phyloP scores from a whole-genome alignment of 2,329 filamentous ascomycete species.

The Rhynchosporium graminicola region DNA sequence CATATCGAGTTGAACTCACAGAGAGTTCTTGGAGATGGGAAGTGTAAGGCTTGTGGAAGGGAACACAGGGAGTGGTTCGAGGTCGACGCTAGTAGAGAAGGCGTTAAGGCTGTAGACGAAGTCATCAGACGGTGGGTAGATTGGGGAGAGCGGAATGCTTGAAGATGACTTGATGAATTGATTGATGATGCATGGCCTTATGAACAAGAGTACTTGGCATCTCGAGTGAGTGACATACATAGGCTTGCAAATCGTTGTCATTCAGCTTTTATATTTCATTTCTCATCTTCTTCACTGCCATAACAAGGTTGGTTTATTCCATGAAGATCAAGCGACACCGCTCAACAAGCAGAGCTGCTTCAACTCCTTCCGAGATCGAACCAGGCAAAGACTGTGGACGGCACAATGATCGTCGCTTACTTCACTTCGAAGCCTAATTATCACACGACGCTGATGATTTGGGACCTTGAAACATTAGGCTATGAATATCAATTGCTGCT shows the following conservation, averaged over 20 bases:
- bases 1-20: constrained; percentile 78
- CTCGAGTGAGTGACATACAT: not conserved
- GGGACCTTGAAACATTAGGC: not conserved
- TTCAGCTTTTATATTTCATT: not conserved
- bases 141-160: constrained; percentile 52
- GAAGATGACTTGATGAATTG: constrained; percentile 2
- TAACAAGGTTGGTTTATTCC: not conserved
- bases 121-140: constrained; percentile 81
- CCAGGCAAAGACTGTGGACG: too few relatives aligned
- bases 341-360: too few relatives aligned
- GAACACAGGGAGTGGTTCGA: constrained; percentile 96
- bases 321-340: too few relatives aligned
- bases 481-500: not conserved
- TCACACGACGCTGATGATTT: not conserved
- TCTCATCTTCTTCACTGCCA: not conserved
- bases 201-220: not conserved
- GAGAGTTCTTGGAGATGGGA: constrained; percentile 54
- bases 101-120: constrained; percentile 68
- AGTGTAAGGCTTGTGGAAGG: constrained; percentile 76
- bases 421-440: too few relatives aligned
- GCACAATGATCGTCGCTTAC: not conserved
- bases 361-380: too few relatives aligned
- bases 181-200: not conserved
- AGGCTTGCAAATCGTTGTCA: not conserved
- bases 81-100: constrained; percentile 71